Conservation (phyloP, 2,329 filamentous ascomycete species). For the Phaeosphaeriaceae sp. region DNA sequence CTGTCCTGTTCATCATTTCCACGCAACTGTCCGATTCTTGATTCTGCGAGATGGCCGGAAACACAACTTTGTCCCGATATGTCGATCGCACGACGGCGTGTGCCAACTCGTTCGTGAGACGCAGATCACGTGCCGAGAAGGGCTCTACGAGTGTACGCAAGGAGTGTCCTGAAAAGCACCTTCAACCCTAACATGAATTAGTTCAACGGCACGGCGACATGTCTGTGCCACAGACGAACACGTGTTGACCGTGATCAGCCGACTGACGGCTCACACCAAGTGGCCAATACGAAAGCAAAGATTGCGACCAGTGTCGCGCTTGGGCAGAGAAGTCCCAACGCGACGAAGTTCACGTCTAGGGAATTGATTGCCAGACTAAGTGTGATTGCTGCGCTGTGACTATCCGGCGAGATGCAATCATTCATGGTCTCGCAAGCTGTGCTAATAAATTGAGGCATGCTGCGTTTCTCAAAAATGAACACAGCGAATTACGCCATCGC, state of each 20-base stretch:
- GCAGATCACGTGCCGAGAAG: neutral
- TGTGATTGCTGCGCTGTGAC: neutral
- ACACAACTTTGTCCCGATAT: too few relatives aligned
- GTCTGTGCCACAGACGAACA: neutral
- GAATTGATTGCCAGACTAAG: neutral
- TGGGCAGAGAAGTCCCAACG: neutral
- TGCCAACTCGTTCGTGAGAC: neutral
- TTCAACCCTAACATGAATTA: neutral
- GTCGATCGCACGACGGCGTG: neutral
- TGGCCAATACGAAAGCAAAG: constrained; percentile 3
- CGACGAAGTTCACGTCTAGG: neutral
- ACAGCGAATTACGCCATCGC: constrained; percentile 7
- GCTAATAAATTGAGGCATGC: neutral
- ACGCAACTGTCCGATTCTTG: too few relatives aligned
- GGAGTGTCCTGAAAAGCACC: neutral
- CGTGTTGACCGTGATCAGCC: neutral
- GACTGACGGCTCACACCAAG: neutral
- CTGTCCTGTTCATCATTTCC: too few relatives aligned
- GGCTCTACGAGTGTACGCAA: neutral
- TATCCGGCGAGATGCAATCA: neutral
- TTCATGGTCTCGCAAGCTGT: neutral
- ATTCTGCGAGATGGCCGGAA: too few relatives aligned
- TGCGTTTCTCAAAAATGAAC: neutral
- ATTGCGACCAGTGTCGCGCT: neutral
- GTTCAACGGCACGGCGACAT: neutral